Conservation (phyloP, 148 eudicot species). For the Vaccinium corymbosum region DNA sequence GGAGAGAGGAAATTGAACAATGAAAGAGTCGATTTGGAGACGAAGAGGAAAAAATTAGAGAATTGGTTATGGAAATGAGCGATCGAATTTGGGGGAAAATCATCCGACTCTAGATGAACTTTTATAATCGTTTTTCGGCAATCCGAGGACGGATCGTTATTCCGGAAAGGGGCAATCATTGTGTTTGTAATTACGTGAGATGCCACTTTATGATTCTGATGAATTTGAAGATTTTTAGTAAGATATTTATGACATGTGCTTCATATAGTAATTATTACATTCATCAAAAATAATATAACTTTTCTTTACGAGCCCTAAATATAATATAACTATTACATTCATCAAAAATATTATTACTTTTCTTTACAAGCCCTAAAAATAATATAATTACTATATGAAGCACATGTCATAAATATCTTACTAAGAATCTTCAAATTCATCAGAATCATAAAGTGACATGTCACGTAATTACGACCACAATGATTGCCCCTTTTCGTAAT, state of each 20-base stretch:
- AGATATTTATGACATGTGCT: not conserved
- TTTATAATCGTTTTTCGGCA: not conserved
- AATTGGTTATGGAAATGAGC: not conserved
- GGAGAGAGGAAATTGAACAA: not conserved
- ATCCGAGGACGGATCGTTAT: not conserved
- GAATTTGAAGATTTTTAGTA: not conserved
- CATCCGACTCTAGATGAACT: not conserved
- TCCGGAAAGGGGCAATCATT: not conserved
- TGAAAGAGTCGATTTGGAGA: not conserved
- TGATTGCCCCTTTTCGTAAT: not conserved
- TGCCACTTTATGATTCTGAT: not conserved
- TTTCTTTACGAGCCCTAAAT: too few species aligned
- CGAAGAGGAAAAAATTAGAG: not conserved
- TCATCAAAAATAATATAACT: too few species aligned
- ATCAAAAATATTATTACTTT: too few species aligned
- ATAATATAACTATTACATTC: too few species aligned
- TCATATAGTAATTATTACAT: too few species aligned
- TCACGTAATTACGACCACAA: not conserved
- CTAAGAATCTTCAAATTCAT: not conserved
- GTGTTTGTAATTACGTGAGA: not conserved
- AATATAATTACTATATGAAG: not conserved
- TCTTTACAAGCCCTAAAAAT: too few species aligned
- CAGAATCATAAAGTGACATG: not conserved
- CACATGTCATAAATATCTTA: not conserved
- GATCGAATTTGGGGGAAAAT: constrained; percentile 10